Evolutionary conservation across 306 rosid genomes (phyloP), one percentile per base, ranked within the genome.

Genomic region (Oemleria cerasiformis): DNA sequence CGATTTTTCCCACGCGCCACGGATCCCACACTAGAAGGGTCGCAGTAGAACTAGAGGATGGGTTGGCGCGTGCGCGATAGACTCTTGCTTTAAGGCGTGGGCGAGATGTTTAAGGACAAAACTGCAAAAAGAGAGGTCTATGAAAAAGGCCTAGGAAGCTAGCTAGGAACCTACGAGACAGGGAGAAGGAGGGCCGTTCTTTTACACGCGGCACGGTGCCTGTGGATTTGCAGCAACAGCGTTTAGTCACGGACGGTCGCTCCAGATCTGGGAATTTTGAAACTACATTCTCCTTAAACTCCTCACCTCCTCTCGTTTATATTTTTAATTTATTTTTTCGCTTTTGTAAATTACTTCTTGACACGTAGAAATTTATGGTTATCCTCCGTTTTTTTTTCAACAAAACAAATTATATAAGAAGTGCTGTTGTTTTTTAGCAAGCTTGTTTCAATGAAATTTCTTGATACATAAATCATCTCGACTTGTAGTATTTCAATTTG

Each of bases 161-260:
- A 25, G 7, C 21, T 67, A 34, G 4, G 56, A 44, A 16, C 56
- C 56, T 50, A 17, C 15, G 5, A 2, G n/a, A 25, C 9, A 54
- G 59, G 9, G 20, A 2, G 14, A 53, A 17, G 53, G 19, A 20
- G 8, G 34, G 0, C 34, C 39, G 48, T 7, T 30, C 30, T 6
- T 30, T 25, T 58, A 30, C 71, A 68, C 81, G 79, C 71, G 77
- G 64, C 71, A 0, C 10, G 11, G 54, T 41, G 0, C 17, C 0
- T 4, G 56, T 38, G 41, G 58, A 54, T 12, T 51, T 9, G 17
- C 7, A 60, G 65, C 49, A 45, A 25, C 39, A 30, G 75, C 13
- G 65, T 63, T 68, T 61, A 36, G 77, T 82, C 83, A 72, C 83
- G 79, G 81, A 68, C 73, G 74, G 84, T 76, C 63, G 51, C 75